Base-by-base conservation (phyloP, 306 rosid genomes). In the Fagus crenata region DNA sequence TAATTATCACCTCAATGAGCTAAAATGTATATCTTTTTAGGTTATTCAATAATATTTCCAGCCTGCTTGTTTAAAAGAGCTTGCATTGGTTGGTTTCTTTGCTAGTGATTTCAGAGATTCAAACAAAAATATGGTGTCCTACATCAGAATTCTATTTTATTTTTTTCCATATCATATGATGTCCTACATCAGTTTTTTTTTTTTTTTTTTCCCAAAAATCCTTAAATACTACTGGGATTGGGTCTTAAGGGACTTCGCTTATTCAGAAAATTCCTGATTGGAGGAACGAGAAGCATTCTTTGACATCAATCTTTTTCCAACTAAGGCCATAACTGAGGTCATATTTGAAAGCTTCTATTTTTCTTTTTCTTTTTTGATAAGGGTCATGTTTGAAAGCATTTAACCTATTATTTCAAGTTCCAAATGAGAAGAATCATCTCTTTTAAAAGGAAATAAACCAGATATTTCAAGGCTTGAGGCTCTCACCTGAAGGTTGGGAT, bases 401-500 rank as follows among this genome's bases (percentile, higher is more conserved):
- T 73, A 68, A 72, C 37, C 74, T 76, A 71, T 46, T 67, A 53
- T 75, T 69, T 53, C 75, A 73, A 85, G 49, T 73, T 75, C 28
- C 31, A 63, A 72, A 43, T 69, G 65, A 7, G 67, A 53, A 81
- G 64, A 72, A 31, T 68, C 51, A 69, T 32, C 75, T 65, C 78
- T 77, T 69, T 56, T 71, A 76, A 76, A 76, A 43, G 81, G 39
- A 76, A 59, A 72, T 54, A 75, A 73, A 56, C 15, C 49, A 83
- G 60, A 76, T 31, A 58, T 41, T 71, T 75, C 12, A 42, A 17
- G 54, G 51, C 35, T 69, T 73, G 55, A 42, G 65, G 73, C 14
- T 76, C 79, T 84, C 69, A 93, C 98, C 85, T 84, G 78, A 93
- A 88, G 78, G 2, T 85, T 41, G 94, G 89, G 81, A 93, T 93